Conservation (phyloP, 495 filamentous ascomycete species). For the Polyplosphaeria fusca region DNA sequence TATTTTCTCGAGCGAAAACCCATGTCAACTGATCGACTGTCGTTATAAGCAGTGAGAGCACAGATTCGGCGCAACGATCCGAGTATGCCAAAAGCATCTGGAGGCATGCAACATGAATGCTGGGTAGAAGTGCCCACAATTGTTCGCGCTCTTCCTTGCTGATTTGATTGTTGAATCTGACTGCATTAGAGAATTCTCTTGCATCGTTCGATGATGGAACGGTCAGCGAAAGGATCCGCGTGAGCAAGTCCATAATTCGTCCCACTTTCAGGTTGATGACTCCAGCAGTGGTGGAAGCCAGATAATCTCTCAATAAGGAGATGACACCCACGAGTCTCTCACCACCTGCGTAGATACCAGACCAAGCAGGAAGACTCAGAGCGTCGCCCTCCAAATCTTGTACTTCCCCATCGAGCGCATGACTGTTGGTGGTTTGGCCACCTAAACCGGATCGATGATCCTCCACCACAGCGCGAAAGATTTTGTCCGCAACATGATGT, state of each 20-base stretch:
- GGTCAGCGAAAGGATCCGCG: conserved; percentile 64
- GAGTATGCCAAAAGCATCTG: conserved; percentile 54
- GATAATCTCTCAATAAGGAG: conserved; percentile 51
- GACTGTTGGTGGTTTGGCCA: conserved; percentile 14
- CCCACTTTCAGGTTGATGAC: conserved; percentile 63
- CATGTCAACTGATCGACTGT: conserved; percentile 66
- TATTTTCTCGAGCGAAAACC: conserved; percentile 61
- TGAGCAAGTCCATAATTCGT: conserved; percentile 60
- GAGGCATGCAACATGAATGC: conserved; percentile 67
- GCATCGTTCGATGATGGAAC: conserved; percentile 46
- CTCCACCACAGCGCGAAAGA: conserved; percentile 74
- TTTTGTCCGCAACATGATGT: conserved; percentile 65
- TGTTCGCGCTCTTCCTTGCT: conserved; percentile 73
- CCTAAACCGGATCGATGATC: conserved; percentile 66
- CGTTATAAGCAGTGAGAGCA: conserved; percentile 54
- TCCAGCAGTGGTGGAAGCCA: conserved; percentile 57
- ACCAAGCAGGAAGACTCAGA: conserved; percentile 63
- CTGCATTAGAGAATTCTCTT: conserved; percentile 33
- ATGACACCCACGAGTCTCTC: conserved; percentile 65
- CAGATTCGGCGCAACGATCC: conserved; percentile 51
- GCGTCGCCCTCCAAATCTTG: conserved; percentile 42
- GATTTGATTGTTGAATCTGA: conserved; percentile 62
- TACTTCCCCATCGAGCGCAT: conserved; percentile 41
- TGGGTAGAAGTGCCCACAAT: conserved; percentile 66
- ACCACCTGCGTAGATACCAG: conserved; percentile 65